These are phyloP conservation scores for Triangularia setosa DNA, from an alignment of 2,329 filamentous ascomycete genomes.

Conservation along the genomic window DNA sequence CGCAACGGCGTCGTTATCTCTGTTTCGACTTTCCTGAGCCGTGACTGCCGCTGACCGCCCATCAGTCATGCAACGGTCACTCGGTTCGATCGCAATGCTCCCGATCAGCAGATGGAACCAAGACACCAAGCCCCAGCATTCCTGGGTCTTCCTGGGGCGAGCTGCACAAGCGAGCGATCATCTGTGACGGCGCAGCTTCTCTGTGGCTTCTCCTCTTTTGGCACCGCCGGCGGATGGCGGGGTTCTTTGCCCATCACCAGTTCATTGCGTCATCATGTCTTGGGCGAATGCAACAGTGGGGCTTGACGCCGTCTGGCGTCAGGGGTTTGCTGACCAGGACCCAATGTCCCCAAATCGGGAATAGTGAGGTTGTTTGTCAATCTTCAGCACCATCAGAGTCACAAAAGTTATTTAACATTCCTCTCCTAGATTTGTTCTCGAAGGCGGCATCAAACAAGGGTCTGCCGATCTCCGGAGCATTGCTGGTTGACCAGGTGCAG, in stretches of 20 bases:
- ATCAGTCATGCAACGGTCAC: not conserved
- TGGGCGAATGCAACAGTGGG: conserved; percentile 8
- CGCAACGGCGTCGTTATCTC: not conserved
- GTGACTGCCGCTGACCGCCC: not conserved
- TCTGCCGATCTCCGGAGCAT: not conserved
- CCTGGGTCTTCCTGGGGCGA: not conserved
- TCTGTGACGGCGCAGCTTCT: not conserved
- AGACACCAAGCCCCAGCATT: not conserved
- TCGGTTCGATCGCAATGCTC: not conserved
- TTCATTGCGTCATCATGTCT: conserved; percentile 11
- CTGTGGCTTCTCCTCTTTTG: not conserved
- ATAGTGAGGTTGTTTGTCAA: not conserved
- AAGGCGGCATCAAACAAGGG: not conserved
- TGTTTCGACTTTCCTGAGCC: not conserved
- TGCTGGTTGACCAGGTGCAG: not conserved
- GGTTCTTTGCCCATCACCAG: not conserved
- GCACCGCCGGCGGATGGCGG: conserved; percentile 1
- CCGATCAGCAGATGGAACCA: not conserved
- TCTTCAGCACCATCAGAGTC: not conserved
- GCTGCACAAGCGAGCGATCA: not conserved
- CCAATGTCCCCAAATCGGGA: not conserved
- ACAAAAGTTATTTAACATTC: not conserved
- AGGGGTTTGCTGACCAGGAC: conserved; percentile 1
- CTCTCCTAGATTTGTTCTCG: not conserved
- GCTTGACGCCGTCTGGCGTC: not conserved